These are phyloP conservation scores for Phlebiopsis flavidoalba DNA, from an alignment of 768 basidiomycete genomes.

Conservation along the genomic window DNA sequence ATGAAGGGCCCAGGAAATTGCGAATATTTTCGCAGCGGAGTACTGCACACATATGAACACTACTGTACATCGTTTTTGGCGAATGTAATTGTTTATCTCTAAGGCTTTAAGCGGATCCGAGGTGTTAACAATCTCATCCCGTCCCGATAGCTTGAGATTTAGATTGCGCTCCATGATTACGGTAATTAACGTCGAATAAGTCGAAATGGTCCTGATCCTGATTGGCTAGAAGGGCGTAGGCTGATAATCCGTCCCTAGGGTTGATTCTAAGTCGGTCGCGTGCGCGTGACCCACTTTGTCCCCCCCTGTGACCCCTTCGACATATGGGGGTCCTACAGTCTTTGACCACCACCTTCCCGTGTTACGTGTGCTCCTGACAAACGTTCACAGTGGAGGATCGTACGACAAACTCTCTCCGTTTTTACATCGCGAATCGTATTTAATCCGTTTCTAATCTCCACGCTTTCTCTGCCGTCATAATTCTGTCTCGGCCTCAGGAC, in stretches of 20 bases:
- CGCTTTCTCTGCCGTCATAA: not conserved
- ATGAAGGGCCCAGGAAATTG: no score
- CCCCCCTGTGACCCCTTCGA: slow-evolving; percentile 45
- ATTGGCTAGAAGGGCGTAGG: slow-evolving; percentile 9
- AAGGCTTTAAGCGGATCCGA: not conserved
- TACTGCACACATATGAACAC: no score
- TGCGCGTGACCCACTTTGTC: slow-evolving; percentile 6
- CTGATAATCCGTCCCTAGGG: slow-evolving; percentile 21
- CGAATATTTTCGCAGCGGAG: no score
- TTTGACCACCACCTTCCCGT: slow-evolving; percentile 8
- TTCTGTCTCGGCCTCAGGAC: slow-evolving; percentile 4
- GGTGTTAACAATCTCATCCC: not conserved
- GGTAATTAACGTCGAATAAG: slow-evolving; percentile 3
- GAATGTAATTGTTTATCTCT: not conserved
- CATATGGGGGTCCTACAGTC: slow-evolving; percentile 19
- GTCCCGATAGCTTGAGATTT: not conserved
- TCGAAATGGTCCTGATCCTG: slow-evolving; percentile 7
- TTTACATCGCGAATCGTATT: slow-evolving; percentile 48
- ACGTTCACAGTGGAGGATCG: slow-evolving; percentile 42
- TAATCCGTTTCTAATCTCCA: slow-evolving; percentile 22
- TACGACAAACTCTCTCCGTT: slow-evolving; percentile 16
- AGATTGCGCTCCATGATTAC: slow-evolving; percentile 3
- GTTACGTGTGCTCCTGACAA: slow-evolving; percentile 42
- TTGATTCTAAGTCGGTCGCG: slow-evolving; percentile 7
- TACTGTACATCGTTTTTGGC: not conserved